Base-by-base conservation (phyloP, 371 early-diverging fungal species). In the Mortierella sp. region DNA sequence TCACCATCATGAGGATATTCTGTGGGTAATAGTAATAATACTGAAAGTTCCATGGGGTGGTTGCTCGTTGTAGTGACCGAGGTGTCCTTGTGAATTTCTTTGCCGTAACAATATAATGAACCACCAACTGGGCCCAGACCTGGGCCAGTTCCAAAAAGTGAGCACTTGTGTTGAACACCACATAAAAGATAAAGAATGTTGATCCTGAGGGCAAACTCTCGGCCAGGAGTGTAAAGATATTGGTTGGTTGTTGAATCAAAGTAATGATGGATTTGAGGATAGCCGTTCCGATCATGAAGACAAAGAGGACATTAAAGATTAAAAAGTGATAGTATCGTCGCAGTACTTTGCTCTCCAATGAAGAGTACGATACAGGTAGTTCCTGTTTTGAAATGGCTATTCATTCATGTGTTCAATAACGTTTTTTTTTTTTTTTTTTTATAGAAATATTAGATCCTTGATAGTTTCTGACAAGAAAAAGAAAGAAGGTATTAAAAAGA, bases 311-410 rank as follows among this genome's bases (percentile, higher is more conserved):
- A 79, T 96, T 98, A 84, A 94, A 92, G 30, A 97, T 82, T 57
- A 93, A 86, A 72, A 96, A 97, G 70, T 93, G 91, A 81, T 94
- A 97, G 81, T 95, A 94, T 58, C 95, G 94, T 7, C 86, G 84
- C 14, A 91, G 74, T 0, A 94, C 92, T 58, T 85, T 83, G 62
- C 89, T 89, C 73, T 94, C 94, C 44, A 92, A 73, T 19, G 85
- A 84, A 0, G 90, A 91, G 62, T 88, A 87, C 1, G 88, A 88
- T 5, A 86, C 74, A 63, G 87, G 89, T 11, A 85, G 82, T 63
- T 91, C 88, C 51, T 88, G 87, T 46, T 88, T 90, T 0, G 89
- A 90, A 60, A 81, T 84, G 84, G 89, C 82, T 65, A 88, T 37
- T 9, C 37, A 37, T 3, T 3, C 37, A 37, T 37, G 3, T 9